A percentile compares a stretch with the other conserved stretches of the same genome.
Conservation (phyloP, 1,139 yeast species). For the Hanseniaspora sp. region DNA sequence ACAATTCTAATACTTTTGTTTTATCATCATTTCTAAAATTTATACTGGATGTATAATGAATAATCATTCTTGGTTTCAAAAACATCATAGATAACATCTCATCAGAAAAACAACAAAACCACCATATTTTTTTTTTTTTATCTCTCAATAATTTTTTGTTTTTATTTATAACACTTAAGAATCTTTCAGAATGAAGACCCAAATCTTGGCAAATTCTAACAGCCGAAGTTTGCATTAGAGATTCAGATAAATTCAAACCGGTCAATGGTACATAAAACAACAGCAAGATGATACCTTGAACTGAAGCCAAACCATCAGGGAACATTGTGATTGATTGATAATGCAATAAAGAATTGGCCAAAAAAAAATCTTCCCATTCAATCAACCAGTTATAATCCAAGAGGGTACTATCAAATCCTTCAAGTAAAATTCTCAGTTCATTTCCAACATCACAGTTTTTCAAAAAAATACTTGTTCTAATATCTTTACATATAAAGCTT, state of each 20-base stretch:
- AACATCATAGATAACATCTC: conserved; percentile 15
- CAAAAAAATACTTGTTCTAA: not conserved
- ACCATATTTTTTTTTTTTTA: conserved; percentile 18
- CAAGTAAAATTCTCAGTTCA: not conserved
- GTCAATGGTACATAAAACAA: conserved; percentile 15
- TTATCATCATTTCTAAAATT: conserved; percentile 11
- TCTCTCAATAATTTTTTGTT: conserved; percentile 14
- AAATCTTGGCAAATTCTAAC: conserved; percentile 19
- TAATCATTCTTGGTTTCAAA: conserved; percentile 18
- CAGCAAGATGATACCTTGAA: conserved; percentile 17
- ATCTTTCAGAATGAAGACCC: conserved; percentile 19
- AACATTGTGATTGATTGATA: conserved; percentile 17
- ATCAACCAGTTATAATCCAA: conserved; percentile 6
- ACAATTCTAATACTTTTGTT: conserved; percentile 8
- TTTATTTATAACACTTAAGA: conserved; percentile 13
- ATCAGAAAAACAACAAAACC: conserved; percentile 19
- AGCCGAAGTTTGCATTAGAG: conserved; percentile 18
- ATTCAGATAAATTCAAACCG: conserved; percentile 17
- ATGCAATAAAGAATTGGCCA: conserved; percentile 17
- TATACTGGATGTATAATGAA: conserved; percentile 18
- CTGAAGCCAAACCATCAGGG: conserved; percentile 18
- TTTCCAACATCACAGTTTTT: not conserved
- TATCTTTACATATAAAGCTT: conserved; percentile 8
- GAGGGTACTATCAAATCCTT: conserved; percentile 3
- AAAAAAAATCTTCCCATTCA: conserved; percentile 18